Percentiles rank a stretch among this genome's conserved stretches.
phyloP scores from a whole-genome alignment of 331 rosid species.

The Quercus lobata region DNA sequence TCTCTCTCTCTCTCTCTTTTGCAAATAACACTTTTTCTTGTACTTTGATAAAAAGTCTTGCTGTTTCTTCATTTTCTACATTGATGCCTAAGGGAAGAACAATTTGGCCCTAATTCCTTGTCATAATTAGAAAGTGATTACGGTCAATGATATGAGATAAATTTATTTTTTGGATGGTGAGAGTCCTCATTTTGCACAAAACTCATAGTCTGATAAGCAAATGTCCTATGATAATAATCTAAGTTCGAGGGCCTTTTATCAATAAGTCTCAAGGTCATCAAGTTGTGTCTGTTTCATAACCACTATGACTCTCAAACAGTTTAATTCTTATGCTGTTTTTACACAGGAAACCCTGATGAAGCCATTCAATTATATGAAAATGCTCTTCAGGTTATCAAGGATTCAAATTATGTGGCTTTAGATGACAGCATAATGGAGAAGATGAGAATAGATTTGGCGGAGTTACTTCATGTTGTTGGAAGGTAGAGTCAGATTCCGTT shows the following conservation, averaged over 20 bases:
- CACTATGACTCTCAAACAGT: not conserved
- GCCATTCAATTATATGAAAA: conserved; percentile 60
- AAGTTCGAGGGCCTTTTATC: not conserved
- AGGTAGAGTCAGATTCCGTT: conserved; percentile 43
- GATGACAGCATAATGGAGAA: conserved; percentile 77
- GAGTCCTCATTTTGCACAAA: not conserved
- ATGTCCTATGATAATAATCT: not conserved
- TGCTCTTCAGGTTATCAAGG: conserved; percentile 65
- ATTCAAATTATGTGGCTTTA: conserved; percentile 63
- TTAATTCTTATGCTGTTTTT: conserved; percentile 1
- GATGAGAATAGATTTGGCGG: conserved; percentile 82
- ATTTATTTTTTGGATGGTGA: conserved; percentile 6
- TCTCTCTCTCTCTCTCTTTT: conserved; percentile 15
- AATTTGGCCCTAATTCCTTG: not conserved
- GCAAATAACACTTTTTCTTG: not conserved
- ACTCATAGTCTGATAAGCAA: not conserved
- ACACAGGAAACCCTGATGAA: conserved; percentile 68
- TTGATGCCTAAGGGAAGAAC: not conserved
- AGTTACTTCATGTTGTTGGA: conserved; percentile 76
- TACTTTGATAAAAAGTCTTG: not conserved
- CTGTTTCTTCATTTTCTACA: not conserved
- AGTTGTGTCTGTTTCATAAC: not conserved
- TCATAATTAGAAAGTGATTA: not conserved
- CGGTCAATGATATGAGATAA: not conserved
- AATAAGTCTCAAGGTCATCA: not conserved